A percentile compares a stretch with the other conserved stretches of the same genome.
These are phyloP conservation scores for Solanum pinnatisectum DNA, from an alignment of 257 asterid species.

Conservation along the genomic window DNA sequence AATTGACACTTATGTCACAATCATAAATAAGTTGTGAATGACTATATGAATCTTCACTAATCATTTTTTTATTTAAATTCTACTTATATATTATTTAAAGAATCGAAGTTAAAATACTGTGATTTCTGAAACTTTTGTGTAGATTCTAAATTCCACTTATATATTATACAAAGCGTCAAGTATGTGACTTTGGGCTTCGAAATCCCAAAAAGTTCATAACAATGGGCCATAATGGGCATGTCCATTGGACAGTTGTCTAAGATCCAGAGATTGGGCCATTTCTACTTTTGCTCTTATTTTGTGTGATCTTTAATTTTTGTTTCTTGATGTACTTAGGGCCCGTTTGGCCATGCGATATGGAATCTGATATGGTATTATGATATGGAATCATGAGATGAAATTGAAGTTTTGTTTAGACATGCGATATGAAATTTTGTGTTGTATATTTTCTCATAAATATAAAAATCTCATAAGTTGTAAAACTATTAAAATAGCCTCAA, in stretches of 20 bases:
- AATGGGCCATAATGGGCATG: background rate
- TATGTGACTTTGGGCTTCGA: background rate
- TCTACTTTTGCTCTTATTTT: background rate
- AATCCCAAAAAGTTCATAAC: background rate
- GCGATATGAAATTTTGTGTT: too few species aligned
- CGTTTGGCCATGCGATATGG: too few species aligned
- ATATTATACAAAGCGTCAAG: background rate
- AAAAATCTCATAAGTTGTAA: too few species aligned
- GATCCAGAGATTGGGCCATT: background rate
- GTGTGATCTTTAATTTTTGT: background rate
- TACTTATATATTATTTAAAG: background rate
- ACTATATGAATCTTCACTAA: background rate
- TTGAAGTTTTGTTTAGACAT: too few species aligned
- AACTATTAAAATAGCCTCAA: too few species aligned
- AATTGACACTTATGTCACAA: background rate
- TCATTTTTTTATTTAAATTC: background rate
- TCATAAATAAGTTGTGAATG: background rate
- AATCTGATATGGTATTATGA: too few species aligned
- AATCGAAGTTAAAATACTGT: background rate
- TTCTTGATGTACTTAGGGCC: accelerated
- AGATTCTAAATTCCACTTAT: too few species aligned
- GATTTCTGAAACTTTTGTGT: background rate
- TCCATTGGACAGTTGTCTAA: background rate
- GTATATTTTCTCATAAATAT: too few species aligned
- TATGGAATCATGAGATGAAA: too few species aligned